Base-by-base conservation (phyloP, 306 rosid species). In the Vicia villosa region DNA sequence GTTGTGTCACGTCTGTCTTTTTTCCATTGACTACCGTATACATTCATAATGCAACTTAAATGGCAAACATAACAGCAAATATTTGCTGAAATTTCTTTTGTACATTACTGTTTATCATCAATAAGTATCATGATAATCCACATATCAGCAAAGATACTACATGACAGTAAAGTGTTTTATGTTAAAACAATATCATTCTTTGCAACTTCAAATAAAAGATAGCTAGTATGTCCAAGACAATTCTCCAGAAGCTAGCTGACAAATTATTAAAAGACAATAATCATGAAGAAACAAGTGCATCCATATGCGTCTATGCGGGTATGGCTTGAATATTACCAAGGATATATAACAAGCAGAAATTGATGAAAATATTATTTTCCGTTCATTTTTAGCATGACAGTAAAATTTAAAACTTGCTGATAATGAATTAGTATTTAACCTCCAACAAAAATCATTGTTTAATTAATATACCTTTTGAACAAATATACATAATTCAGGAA, bases 321-420 rank as follows among this genome's bases (percentile, higher is more conserved):
- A 50, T 26, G 51, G 13, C 30, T 40, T 58, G 74, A 47, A 47
- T 66, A 19, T 52, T 64, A 73, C 65, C 71, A 50, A 50, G 22
- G 69, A 78, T 30, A 61, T 22, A 54, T 43, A 46, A 68, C 37
- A 17, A 36, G 28, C 49, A 69, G 14, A 55, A 80, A 5, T 51
- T 57, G 46, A 38, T 10, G 46, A 38, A 74, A 55, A 14, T 12
- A 50, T 47, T 14, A n/a, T 26, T 59, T 68, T 60, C 76, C 52
- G 24, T 28, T 61, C 32, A 47, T 69, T 62, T 40, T 57, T 69
- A 76, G 28, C 46, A 37, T 26, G 75, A 30, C 70, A 47, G 62
- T 49, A 52, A 22, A 47, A 49, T 47, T 61, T 40, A 76, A 69
- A 56, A 47, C 70, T 56, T 20, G 60, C 72, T 70, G 68, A 52